Evolutionary conservation across 208 protist genomes (phyloP).

Genomic region (Trypanosoma cruzi): DNA sequence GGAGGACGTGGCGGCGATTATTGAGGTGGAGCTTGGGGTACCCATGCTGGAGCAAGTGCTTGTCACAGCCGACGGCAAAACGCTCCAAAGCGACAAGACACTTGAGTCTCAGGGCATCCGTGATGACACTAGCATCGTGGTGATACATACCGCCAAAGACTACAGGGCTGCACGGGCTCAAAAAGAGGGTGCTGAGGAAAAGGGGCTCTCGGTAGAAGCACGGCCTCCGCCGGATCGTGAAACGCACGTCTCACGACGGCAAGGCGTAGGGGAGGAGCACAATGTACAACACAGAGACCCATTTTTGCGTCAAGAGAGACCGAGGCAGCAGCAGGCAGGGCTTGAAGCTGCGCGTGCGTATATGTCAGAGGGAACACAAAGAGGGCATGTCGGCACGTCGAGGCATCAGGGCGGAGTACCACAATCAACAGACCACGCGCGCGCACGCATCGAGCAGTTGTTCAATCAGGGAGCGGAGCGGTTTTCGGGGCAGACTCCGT

Average conservation of each 20-base stretch:
- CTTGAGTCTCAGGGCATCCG: conserved; percentile 16
- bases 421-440: conserved; percentile 3
- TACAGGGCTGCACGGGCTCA: too few relatives aligned
- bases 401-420: not conserved
- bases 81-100: conserved; percentile 12
- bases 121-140: conserved; percentile 12
- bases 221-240: not conserved
- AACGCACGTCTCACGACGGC: not conserved
- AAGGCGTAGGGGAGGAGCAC: not conserved
- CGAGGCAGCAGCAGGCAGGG: not conserved
- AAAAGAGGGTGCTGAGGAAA: not conserved
- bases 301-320: not conserved
- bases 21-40: conserved; percentile 31
- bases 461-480: not conserved
- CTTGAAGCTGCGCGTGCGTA: not conserved
- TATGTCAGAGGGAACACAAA: not conserved
- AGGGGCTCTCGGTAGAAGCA: not conserved
- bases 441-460: conserved; percentile 14
- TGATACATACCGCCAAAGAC: not conserved
- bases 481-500: not conserved
- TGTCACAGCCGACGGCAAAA: conserved; percentile 1
- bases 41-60: conserved; percentile 22
- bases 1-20: conserved; percentile 18
- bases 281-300: not conserved
- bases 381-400: not conserved